Percentiles rank a stretch among this genome's conserved stretches.
Evolutionary conservation across 192 early-diverging fungal genomes (phyloP).

Genomic region (Diversispora epigaea): DNA sequence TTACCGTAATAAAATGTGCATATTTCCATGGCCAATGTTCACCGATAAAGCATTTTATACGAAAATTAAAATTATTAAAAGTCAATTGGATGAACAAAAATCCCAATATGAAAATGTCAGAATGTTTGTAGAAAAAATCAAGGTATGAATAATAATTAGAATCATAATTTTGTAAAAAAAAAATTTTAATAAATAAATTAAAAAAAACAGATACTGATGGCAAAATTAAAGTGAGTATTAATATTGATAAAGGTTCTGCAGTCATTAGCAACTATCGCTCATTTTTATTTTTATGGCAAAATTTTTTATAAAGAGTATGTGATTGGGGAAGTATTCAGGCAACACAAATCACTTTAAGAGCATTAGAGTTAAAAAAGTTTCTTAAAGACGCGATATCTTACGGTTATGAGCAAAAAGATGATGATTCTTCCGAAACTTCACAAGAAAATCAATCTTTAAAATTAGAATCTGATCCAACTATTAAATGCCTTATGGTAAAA

Average conservation of each 20-base stretch:
- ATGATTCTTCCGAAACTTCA: constrained; percentile 1
- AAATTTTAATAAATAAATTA: not conserved
- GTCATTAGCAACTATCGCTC: not conserved
- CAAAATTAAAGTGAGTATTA: constrained; percentile 20
- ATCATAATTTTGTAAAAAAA: not conserved
- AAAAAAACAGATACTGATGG: not conserved
- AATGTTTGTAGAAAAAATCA: constrained; percentile 22
- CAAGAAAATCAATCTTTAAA: not conserved
- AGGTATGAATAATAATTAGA: constrained; percentile 1
- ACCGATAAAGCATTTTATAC: constrained; percentile 31
- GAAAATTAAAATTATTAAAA: constrained; percentile 8
- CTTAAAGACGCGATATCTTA: constrained; percentile 21
- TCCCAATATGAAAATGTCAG: constrained; percentile 19
- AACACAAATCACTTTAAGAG: constrained; percentile 22
- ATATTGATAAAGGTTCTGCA: not conserved
- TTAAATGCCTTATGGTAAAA: constrained; percentile 2
- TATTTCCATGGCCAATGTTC: constrained; percentile 34
- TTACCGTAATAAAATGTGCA: constrained; percentile 31
- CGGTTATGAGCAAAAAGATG: constrained; percentile 28
- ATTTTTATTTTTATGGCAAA: not conserved
- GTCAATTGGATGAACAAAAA: constrained; percentile 19
- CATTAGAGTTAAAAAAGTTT: constrained; percentile 16
- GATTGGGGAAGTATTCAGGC: constrained; percentile 27
- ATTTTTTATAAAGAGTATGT: constrained; percentile 23
- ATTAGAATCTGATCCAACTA: not conserved